phyloP scores from a whole-genome alignment of 192 early-diverging fungal genomes.

The Powellomyces hirtus region DNA sequence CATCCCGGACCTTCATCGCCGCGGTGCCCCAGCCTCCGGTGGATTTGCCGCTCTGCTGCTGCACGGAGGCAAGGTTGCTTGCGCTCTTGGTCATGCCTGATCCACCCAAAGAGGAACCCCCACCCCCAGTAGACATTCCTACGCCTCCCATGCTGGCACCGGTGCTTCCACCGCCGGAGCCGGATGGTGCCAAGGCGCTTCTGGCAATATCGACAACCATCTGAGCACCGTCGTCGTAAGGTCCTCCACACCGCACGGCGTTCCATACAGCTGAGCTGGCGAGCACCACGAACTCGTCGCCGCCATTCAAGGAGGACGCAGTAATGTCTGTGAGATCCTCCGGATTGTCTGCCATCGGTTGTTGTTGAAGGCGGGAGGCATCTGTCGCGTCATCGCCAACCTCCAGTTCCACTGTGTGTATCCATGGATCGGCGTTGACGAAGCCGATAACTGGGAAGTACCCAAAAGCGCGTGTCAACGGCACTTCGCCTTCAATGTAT shows the following conservation, averaged over 20 bases:
- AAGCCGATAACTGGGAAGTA: constrained; percentile 79
- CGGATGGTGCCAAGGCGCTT: constrained; percentile 42
- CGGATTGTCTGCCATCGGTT: neutral
- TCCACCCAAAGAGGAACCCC: neutral
- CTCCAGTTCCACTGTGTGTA: constrained; percentile 67
- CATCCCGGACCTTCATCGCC: constrained; percentile 72
- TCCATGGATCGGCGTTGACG: constrained; percentile 82
- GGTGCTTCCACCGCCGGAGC: neutral
- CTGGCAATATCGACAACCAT: constrained; percentile 84
- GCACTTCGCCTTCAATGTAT: constrained; percentile 70
- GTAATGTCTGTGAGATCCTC: neutral
- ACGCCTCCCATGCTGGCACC: neutral
- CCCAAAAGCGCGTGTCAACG: constrained; percentile 80
- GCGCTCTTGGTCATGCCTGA: constrained; percentile 19
- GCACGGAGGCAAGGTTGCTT: constrained; percentile 59
- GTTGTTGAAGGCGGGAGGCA: too few species aligned
- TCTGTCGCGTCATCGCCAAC: constrained; percentile 46
- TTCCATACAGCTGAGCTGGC: constrained; percentile 33
- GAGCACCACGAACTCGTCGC: constrained; percentile 42
- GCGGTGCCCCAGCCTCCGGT: constrained; percentile 48
- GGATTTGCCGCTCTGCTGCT: constrained; percentile 12
- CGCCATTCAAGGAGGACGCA: constrained; percentile 32
- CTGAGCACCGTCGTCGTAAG: constrained; percentile 50
- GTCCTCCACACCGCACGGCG: constrained; percentile 56
- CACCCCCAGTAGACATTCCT: neutral